phyloP scores from a whole-genome alignment of 164 flowering plant genomes.

The Euptelea pleiosperma region DNA sequence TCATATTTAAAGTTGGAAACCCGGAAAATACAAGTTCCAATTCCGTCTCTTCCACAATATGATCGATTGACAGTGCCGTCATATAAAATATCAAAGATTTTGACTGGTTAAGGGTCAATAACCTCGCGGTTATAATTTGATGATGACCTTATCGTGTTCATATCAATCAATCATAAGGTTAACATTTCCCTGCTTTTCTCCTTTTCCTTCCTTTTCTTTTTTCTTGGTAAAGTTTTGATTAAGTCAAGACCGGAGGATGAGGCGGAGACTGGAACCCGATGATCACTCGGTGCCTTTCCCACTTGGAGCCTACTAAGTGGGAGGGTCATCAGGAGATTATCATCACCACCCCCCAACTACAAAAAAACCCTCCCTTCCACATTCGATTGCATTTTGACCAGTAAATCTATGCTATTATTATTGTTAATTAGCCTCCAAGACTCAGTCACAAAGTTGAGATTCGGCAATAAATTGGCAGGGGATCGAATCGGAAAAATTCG shows the following conservation, averaged over 20 bases:
- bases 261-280: background rate
- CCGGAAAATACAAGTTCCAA: too few species aligned
- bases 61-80: too few species aligned
- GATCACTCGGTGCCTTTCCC: background rate
- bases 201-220: background rate
- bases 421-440: too few species aligned
- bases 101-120: too few species aligned
- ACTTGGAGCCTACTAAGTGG: too few species aligned
- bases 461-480: too few species aligned
- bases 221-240: background rate
- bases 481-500: too few species aligned
- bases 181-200: background rate
- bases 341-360: background rate
- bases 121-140: too few species aligned
- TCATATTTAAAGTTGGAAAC: background rate
- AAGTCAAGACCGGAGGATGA: background rate
- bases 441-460: too few species aligned
- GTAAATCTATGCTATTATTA: too few species aligned
- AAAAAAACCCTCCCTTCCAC: background rate
- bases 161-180: slow-evolving; percentile 18
- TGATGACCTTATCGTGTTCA: background rate
- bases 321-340: slow-evolving; percentile 7
- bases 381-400: too few species aligned
- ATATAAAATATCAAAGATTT: background rate
- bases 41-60: too few species aligned